These are phyloP conservation scores for Pseudogymnoascus sp. DNA, from an alignment of 2,329 filamentous ascomycete species.

Conservation along the genomic window DNA sequence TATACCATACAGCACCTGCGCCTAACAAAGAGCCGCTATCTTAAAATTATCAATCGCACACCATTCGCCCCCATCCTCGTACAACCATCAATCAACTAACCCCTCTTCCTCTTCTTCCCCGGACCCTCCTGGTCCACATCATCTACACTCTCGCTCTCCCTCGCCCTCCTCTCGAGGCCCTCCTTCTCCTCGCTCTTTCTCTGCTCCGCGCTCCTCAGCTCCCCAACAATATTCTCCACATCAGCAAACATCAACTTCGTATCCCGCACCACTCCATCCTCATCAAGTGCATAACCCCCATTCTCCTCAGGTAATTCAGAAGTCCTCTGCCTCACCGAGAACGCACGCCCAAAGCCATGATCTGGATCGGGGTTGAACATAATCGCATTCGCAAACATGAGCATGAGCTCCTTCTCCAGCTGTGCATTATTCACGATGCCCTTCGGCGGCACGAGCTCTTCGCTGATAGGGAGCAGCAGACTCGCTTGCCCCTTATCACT, in stretches of 20 bases:
- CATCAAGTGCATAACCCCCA: constrained; percentile 57
- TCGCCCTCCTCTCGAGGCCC: constrained; percentile 23
- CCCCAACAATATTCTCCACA: constrained; percentile 50
- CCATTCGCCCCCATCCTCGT: neutral
- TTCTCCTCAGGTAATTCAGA: constrained; percentile 23
- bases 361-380: constrained; percentile 92
- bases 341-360: constrained; percentile 57
- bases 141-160: constrained; percentile 2
- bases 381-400: constrained; percentile 96
- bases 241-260: constrained; percentile 84
- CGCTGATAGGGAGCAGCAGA: constrained; percentile 59
- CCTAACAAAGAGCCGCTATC: neutral
- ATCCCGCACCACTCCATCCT: constrained; percentile 81
- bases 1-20: neutral
- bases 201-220: constrained; percentile 24
- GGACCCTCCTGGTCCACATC: neutral
- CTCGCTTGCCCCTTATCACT: constrained; percentile 46
- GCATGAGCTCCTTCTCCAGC: constrained; percentile 83
- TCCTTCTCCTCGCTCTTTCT: constrained; percentile 21
- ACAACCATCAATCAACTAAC: neutral
- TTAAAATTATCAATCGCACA: neutral
- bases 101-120: neutral
- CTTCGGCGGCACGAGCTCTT: constrained; percentile 74
- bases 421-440: constrained; percentile 91
- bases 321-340: constrained; percentile 35